Evolutionary conservation across 2,329 filamentous ascomycete genomes (phyloP).

Genomic region (Metarhizium humberi): DNA sequence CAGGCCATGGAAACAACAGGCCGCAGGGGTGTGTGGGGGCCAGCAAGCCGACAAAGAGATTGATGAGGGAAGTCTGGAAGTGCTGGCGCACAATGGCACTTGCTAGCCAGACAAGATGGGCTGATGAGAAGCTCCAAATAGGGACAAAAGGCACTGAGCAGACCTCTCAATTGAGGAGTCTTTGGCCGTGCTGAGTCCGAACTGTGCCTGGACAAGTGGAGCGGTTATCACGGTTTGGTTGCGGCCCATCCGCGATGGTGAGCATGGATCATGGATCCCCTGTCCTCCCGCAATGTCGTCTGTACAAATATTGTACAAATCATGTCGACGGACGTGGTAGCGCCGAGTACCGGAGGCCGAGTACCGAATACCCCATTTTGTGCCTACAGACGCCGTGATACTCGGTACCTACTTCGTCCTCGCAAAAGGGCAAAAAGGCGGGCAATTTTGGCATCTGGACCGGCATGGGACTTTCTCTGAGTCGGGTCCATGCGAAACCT

Average conservation of each 20-base stretch:
- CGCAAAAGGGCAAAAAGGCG: not conserved
- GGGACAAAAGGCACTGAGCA: not conserved
- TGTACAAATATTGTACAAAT: too few relatives aligned
- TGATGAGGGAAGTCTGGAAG: not conserved
- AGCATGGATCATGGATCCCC: not conserved
- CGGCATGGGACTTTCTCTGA: not conserved
- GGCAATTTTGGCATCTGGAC: not conserved
- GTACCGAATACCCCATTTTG: too few relatives aligned
- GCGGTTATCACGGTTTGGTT: not conserved
- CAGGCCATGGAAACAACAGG: not conserved
- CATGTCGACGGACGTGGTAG: too few relatives aligned
- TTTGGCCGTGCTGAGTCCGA: not conserved
- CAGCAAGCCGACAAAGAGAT: constrained; percentile 1
- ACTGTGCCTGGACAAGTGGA: not conserved
- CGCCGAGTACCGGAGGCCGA: too few relatives aligned
- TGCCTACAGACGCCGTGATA: not conserved
- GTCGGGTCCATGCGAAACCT: not conserved
- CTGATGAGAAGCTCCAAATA: not conserved
- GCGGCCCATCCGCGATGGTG: not conserved
- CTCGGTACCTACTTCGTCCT: not conserved
- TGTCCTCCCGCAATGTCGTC: not conserved
- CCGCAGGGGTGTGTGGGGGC: constrained; percentile 5
- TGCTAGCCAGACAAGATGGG: not conserved
- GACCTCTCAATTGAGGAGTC: not conserved
- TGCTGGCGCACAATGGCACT: not conserved